These are phyloP conservation scores for Mediolabrus comicus DNA, from an alignment of 108 stramenopile genomes.

Conservation along the genomic window DNA sequence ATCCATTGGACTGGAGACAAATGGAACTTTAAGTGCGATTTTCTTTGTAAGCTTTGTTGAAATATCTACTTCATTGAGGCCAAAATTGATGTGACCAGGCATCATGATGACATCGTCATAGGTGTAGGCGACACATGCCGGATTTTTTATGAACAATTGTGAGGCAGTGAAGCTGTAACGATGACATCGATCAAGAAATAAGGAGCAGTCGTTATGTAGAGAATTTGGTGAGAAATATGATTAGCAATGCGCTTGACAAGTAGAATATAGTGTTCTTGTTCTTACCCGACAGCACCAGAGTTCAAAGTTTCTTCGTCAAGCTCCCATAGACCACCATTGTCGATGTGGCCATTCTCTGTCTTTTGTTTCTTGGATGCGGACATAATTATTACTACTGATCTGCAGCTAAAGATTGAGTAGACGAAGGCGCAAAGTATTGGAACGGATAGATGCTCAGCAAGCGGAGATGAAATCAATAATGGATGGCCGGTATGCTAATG, in stretches of 20 bases:
- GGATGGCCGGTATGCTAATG: too few species aligned
- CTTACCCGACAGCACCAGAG: conserved; percentile 89
- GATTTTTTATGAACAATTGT: conserved; percentile 78
- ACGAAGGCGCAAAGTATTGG: too few species aligned
- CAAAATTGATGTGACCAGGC: conserved; percentile 96
- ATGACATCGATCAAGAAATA: background rate
- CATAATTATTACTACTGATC: conserved; percentile 8
- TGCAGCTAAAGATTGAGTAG: background rate
- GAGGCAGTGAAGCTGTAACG: conserved; percentile 69
- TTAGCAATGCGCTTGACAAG: background rate
- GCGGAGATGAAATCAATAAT: background rate
- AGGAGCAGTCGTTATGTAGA: background rate
- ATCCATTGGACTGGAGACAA: conserved; percentile 99
- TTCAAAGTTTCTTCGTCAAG: conserved; percentile 89
- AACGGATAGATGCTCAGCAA: too few species aligned
- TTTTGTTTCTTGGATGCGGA: conserved; percentile 24
- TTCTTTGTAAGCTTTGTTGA: conserved; percentile 88
- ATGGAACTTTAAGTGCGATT: conserved; percentile 90
- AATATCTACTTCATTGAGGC: conserved; percentile 91
- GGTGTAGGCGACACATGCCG: conserved; percentile 90
- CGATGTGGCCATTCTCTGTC: background rate
- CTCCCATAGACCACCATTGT: conserved; percentile 14
- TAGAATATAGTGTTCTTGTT: background rate
- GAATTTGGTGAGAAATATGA: background rate
- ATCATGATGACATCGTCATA: conserved; percentile 99